A percentile compares a stretch with the other conserved stretches of the same genome.
Conservation (phyloP, 106 monocot species). For the Dendrobium officinale region DNA sequence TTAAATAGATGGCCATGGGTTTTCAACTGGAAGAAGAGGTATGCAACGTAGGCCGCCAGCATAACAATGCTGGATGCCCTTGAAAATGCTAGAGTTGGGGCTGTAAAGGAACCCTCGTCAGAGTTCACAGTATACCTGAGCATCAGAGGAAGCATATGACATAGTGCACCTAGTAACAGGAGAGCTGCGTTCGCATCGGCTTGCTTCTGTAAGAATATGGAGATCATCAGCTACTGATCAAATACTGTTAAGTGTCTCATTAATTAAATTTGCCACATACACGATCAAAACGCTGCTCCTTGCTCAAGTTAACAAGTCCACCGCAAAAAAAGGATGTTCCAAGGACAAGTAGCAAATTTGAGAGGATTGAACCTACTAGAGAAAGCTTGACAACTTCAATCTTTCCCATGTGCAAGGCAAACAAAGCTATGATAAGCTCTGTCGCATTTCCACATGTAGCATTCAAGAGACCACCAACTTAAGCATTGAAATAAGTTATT, state of each 20-base stretch:
- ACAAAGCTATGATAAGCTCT: slow-evolving; percentile 73
- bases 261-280: slow-evolving; percentile 17
- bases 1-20: slow-evolving; percentile 46
- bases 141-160: slow-evolving; percentile 32
- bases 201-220: slow-evolving; percentile 32
- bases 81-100: slow-evolving; percentile 19
- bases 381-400: slow-evolving; percentile 75
- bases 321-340: slow-evolving; percentile 73
- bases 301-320: slow-evolving; percentile 54
- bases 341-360: slow-evolving; percentile 85
- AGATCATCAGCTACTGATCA: neutral
- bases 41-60: slow-evolving; percentile 40
- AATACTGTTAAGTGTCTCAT: neutral
- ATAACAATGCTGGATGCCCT: slow-evolving; percentile 38
- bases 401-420: slow-evolving; percentile 44
- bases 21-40: slow-evolving; percentile 53
- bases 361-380: slow-evolving; percentile 67
- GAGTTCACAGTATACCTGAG: slow-evolving; percentile 8
- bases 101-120: neutral
- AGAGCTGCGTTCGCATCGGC: slow-evolving; percentile 34
- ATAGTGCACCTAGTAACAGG: slow-evolving; percentile 32
- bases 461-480: slow-evolving; percentile 80
- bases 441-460: slow-evolving; percentile 32
- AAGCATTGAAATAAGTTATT: neutral
- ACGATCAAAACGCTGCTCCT: slow-evolving; percentile 50